These are phyloP conservation scores for Trametes maxima DNA, from an alignment of 768 basidiomycete species.

Conservation along the genomic window DNA sequence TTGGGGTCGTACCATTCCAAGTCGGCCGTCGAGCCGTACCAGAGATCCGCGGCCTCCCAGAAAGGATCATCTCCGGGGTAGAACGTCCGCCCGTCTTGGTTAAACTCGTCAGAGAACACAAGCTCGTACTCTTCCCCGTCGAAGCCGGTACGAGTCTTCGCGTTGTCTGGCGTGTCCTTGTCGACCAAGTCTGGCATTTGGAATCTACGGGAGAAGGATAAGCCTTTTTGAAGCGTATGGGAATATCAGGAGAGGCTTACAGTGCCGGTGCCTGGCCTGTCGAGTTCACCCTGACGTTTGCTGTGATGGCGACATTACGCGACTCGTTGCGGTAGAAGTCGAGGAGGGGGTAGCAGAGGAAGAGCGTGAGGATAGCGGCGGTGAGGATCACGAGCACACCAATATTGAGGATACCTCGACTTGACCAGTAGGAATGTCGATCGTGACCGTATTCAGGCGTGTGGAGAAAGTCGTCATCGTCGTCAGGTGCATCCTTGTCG, in stretches of 20 bases:
- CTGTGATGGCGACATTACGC: constrained; percentile 50
- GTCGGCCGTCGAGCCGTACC: constrained; percentile 74
- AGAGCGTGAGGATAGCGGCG: constrained; percentile 64
- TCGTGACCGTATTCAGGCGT: constrained; percentile 48
- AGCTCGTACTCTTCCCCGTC: constrained; percentile 71
- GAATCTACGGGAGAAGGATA: constrained; percentile 24
- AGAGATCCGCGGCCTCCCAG: constrained; percentile 73
- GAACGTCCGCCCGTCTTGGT: constrained; percentile 53
- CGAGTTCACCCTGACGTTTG: constrained; percentile 67
- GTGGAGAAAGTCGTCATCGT: constrained; percentile 80
- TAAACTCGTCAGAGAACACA: constrained; percentile 70
- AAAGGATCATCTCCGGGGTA: constrained; percentile 65
- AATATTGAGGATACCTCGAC: constrained; percentile 69
- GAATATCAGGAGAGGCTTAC: constrained; percentile 6
- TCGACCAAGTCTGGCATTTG: constrained; percentile 69
- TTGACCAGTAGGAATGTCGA: constrained; percentile 39
- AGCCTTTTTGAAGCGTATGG: background rate
- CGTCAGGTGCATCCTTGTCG: constrained; percentile 54
- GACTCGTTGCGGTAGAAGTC: constrained; percentile 47
- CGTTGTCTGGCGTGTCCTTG: constrained; percentile 61
- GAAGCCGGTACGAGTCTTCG: constrained; percentile 64
- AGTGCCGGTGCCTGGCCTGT: constrained; percentile 62
- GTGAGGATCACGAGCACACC: constrained; percentile 66
- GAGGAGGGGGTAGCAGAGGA: constrained; percentile 81
- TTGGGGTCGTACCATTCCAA: constrained; percentile 76